A percentile compares a stretch with the other conserved stretches of the same genome.
Conservation (phyloP, 805 yeast genomes). For the Sugiyamaella valdiviana region DNA sequence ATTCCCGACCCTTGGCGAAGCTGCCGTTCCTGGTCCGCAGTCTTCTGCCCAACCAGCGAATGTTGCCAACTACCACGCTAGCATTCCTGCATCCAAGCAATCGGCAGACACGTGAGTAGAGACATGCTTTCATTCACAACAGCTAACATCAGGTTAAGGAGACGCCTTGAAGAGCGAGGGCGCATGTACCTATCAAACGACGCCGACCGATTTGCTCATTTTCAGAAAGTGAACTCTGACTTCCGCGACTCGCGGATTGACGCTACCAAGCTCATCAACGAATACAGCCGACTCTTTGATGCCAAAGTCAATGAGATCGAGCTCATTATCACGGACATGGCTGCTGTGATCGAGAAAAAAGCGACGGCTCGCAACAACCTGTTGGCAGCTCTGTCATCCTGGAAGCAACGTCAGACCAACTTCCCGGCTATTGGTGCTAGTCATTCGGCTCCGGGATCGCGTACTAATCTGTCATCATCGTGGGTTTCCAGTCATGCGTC, state of each 20-base stretch:
- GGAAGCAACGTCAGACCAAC: constrained; percentile 6
- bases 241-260: constrained; percentile 43
- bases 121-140: neutral
- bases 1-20: constrained; percentile 23
- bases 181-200: constrained; percentile 65
- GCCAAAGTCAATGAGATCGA: constrained; percentile 44
- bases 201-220: constrained; percentile 40
- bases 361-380: constrained; percentile 4
- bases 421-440: constrained; percentile 4
- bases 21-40: neutral
- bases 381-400: constrained; percentile 8
- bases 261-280: constrained; percentile 42
- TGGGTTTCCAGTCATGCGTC: constrained; percentile 8
- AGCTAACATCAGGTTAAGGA: constrained; percentile 34
- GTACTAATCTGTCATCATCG: constrained; percentile 5
- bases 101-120: constrained; percentile 33
- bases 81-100: constrained; percentile 18
- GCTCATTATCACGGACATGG: constrained; percentile 38
- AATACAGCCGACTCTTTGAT: constrained; percentile 46
- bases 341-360: constrained; percentile 6
- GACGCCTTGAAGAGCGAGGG: constrained; percentile 78
- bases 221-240: constrained; percentile 43
- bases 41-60: constrained; percentile 10
- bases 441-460: constrained; percentile 7
- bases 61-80: constrained; percentile 13